Percentiles rank a stretch among this genome's conserved stretches.
Evolutionary conservation across 345 rosid species (phyloP).

Genomic region (Eutrema japonicum): DNA sequence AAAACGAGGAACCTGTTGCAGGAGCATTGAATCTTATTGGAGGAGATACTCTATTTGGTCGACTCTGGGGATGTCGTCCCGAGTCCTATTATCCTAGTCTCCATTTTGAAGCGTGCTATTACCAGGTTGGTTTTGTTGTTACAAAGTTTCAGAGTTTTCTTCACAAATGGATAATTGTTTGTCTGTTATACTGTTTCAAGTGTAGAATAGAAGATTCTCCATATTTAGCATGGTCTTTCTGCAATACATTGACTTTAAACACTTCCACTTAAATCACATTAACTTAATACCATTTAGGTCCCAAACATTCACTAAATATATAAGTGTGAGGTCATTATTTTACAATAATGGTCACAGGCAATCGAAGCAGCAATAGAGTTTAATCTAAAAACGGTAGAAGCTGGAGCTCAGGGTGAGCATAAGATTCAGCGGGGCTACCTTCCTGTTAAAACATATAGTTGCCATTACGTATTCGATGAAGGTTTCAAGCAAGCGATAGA

Average conservation of each 20-base stretch:
- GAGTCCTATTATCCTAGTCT: slow-evolving; percentile 78
- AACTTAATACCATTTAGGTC: not conserved
- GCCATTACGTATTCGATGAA: slow-evolving; percentile 78
- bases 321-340: slow-evolving; percentile 11
- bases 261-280: too few species aligned
- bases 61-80: slow-evolving; percentile 92
- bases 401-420: slow-evolving; percentile 99
- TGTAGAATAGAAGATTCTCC: not conserved
- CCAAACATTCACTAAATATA: not conserved
- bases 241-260: not conserved
- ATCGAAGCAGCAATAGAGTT: slow-evolving; percentile 94
- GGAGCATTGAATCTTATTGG: slow-evolving; percentile 97
- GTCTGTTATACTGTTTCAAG: not conserved
- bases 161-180: not conserved
- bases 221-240: slow-evolving; percentile 2
- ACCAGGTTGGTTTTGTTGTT: slow-evolving; percentile 67
- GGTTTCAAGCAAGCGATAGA: slow-evolving; percentile 70
- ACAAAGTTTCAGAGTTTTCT: not conserved
- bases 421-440: slow-evolving; percentile 93
- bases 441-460: slow-evolving; percentile 86
- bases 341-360: slow-evolving; percentile 54
- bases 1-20: slow-evolving; percentile 82
- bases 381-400: slow-evolving; percentile 78
- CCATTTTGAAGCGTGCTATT: slow-evolving; percentile 97
- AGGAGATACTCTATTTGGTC: slow-evolving; percentile 88